These are phyloP conservation scores for Mucor mucedo DNA, from an alignment of 371 early-diverging fungal species.

Conservation along the genomic window DNA sequence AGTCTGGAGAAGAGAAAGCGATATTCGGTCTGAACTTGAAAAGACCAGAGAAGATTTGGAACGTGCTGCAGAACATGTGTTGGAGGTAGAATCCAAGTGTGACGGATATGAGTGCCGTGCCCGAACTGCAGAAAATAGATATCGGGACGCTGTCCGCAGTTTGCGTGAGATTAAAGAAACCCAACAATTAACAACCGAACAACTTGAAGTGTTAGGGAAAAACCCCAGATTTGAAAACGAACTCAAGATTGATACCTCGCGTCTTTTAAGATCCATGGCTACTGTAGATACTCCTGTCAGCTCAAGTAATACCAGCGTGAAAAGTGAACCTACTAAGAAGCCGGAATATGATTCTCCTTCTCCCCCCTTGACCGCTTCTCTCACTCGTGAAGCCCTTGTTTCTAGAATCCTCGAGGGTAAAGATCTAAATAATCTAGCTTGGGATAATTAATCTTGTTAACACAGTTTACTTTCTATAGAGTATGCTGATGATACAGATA, in stretches of 20 bases:
- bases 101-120: conserved; percentile 37
- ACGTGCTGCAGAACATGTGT: conserved; percentile 33
- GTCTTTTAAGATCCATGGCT: conserved; percentile 11
- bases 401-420: conserved; percentile 51
- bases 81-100: conserved; percentile 39
- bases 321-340: conserved; percentile 16
- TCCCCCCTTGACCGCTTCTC: conserved; percentile 21
- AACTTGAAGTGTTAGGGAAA: conserved; percentile 10
- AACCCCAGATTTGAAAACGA: conserved; percentile 20
- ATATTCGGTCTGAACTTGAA: conserved; percentile 44
- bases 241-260: conserved; percentile 26
- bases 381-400: conserved; percentile 45
- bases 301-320: conserved; percentile 21
- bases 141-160: conserved; percentile 34
- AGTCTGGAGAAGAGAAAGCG: conserved; percentile 51
- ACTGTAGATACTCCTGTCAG: conserved; percentile 8
- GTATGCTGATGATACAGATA: conserved; percentile 63
- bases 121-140: conserved; percentile 36
- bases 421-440: too few relatives aligned
- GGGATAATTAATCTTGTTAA: too few relatives aligned
- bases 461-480: conserved; percentile 30
- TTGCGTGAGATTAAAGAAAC: conserved; percentile 27
- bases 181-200: conserved; percentile 16
- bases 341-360: conserved; percentile 20
- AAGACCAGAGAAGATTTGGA: conserved; percentile 36